Percentiles rank a stretch among this genome's conserved stretches.
These are phyloP conservation scores for Sporothrix dimorphospora DNA, from an alignment of 2,329 filamentous ascomycete species.

Conservation along the genomic window DNA sequence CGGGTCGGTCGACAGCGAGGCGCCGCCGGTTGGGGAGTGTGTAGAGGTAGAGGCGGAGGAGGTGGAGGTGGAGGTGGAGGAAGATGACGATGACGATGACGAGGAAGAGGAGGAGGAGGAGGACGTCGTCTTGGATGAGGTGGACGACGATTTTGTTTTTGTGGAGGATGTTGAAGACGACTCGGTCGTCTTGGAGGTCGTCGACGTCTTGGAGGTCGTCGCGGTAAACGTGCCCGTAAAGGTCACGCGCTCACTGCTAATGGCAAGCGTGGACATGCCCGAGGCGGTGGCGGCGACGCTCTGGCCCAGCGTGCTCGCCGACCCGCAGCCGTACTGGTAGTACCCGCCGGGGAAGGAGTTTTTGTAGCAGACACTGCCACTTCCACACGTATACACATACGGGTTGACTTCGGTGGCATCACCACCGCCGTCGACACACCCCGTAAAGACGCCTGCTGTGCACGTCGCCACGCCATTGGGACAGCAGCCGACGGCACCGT, in stretches of 20 bases:
- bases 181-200: constrained; percentile 22
- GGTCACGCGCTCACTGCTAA: constrained; percentile 47
- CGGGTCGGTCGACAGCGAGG: constrained; percentile 32
- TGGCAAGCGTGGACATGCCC: constrained; percentile 45
- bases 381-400: constrained; percentile 60
- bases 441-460: constrained; percentile 60
- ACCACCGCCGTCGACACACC: constrained; percentile 58
- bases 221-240: constrained; percentile 47
- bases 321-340: constrained; percentile 61
- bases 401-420: constrained; percentile 56
- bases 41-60: constrained; percentile 27
- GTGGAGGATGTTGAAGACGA: constrained; percentile 20
- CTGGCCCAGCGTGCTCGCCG: constrained; percentile 52
- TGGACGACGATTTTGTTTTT: not conserved
- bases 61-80: constrained; percentile 31
- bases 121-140: not conserved
- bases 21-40: constrained; percentile 14
- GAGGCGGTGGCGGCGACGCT: constrained; percentile 53
- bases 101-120: constrained; percentile 27
- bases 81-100: constrained; percentile 33
- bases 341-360: constrained; percentile 60
- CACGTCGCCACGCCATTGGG: constrained; percentile 55
- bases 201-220: constrained; percentile 26
- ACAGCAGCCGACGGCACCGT: constrained; percentile 45
- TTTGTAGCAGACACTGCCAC: constrained; percentile 56